Evolutionary conservation across 805 yeast genomes (phyloP).

Genomic region (Candida peoriensis): DNA sequence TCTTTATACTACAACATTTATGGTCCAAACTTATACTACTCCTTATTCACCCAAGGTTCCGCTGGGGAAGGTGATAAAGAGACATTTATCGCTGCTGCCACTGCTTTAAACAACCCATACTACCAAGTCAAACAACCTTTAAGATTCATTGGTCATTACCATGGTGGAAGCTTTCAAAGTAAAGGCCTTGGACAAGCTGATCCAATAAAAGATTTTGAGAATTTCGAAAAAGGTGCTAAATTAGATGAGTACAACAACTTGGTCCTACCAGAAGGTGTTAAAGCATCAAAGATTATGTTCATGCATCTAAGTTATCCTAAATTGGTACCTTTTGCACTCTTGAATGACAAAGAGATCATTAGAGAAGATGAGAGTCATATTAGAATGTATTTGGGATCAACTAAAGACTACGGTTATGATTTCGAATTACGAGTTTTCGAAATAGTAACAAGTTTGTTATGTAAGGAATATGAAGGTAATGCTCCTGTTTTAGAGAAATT

Average conservation of each 20-base stretch:
- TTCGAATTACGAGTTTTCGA: constrained; percentile 38
- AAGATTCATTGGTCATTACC: constrained; percentile 32
- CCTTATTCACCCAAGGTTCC: constrained; percentile 59
- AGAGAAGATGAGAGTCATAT: constrained; percentile 23
- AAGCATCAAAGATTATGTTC: constrained; percentile 30
- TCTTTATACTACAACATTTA: constrained; percentile 53
- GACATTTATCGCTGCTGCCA: constrained; percentile 60
- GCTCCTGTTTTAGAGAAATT: constrained; percentile 18
- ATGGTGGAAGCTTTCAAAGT: constrained; percentile 22
- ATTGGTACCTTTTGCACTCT: constrained; percentile 28
- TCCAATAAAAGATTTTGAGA: constrained; percentile 24
- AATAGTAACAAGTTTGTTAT: constrained; percentile 31
- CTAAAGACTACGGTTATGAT: constrained; percentile 28
- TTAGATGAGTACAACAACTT: constrained; percentile 14
- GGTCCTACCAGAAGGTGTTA: constrained; percentile 10
- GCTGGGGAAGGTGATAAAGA: constrained; percentile 77
- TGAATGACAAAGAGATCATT: constrained; percentile 24
- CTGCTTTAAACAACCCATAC: constrained; percentile 39
- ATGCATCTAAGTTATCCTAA: constrained; percentile 63
- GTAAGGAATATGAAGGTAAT: constrained; percentile 25
- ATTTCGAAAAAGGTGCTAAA: constrained; percentile 17
- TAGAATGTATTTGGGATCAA: constrained; percentile 27
- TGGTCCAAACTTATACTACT: constrained; percentile 59
- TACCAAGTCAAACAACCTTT: constrained; percentile 38
- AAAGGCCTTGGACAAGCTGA: constrained; percentile 43